Evolutionary conservation across 2,329 filamentous ascomycete genomes (phyloP).

Genomic region (Fusarium nematophilum): DNA sequence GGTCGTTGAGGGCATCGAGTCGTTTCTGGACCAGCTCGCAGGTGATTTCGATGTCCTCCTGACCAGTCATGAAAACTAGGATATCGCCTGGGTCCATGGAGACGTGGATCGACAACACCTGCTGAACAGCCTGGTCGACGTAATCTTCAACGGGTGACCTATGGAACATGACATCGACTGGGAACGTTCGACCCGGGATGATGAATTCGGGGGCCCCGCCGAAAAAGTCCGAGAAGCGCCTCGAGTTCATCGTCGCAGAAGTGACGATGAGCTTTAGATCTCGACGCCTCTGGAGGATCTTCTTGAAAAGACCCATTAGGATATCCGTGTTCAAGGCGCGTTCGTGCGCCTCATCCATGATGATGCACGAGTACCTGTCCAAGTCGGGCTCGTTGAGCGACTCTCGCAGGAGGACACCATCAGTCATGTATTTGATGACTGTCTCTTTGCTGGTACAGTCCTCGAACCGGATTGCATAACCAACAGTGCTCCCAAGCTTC

Average conservation of each 20-base stretch:
- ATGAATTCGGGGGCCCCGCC: slow-evolving; percentile 96
- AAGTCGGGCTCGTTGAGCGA: slow-evolving; percentile 92
- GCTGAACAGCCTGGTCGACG: slow-evolving; percentile 95
- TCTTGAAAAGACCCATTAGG: slow-evolving; percentile 97
- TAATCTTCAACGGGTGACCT: slow-evolving; percentile 97
- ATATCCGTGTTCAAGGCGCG: slow-evolving; percentile 96
- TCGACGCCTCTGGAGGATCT: slow-evolving; percentile 87
- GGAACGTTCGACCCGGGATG: slow-evolving; percentile 95
- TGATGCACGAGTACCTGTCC: slow-evolving; percentile 96
- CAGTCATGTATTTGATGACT: slow-evolving; percentile 98
- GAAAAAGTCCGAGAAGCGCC: slow-evolving; percentile 95
- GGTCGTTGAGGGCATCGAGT: slow-evolving; percentile 89
- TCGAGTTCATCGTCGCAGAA: slow-evolving; percentile 98
- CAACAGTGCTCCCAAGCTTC: slow-evolving; percentile 85
- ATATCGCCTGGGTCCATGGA: slow-evolving; percentile 95
- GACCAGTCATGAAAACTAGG: slow-evolving; percentile 98
- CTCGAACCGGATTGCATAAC: slow-evolving; percentile 98
- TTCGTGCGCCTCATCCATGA: slow-evolving; percentile 99
- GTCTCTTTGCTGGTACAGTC: slow-evolving; percentile 98
- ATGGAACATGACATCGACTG: slow-evolving; percentile 96
- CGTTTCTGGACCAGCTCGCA: slow-evolving; percentile 93
- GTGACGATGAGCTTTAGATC: slow-evolving; percentile 98
- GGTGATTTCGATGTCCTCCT: slow-evolving; percentile 97
- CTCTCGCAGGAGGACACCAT: slow-evolving; percentile 92
- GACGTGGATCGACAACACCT: slow-evolving; percentile 94